Base-by-base conservation (phyloP, 2,329 filamentous ascomycete genomes). In the Hansfordia pulvinata region DNA sequence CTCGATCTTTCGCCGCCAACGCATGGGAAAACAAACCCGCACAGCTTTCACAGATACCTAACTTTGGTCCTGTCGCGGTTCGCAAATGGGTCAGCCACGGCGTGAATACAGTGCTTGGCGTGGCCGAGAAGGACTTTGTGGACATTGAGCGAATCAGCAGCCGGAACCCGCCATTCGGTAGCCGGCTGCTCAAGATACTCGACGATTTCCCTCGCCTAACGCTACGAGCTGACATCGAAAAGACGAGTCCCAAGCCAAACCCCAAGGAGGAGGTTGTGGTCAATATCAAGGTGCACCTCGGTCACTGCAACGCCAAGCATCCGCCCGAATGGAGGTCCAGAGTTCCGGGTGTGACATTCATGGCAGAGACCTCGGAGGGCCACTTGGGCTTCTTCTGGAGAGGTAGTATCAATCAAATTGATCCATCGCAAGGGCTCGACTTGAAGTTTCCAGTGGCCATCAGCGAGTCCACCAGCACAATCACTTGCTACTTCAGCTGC, bases 111-210 rank as follows among this genome's bases (percentile, higher is more conserved):
- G 71, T 96, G 5, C 68, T 77, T 21, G 66, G 70, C n/a, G 57
- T 98, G 9, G 69, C 76, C 10, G 53, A 49, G 6, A 62, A 72
- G 10, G 76, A 88, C 19, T 60, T 76, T 15, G 67, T 74, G 28
- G 66, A 72, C 15, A 82, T 98, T 27, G 88, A 96, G 41, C 66
- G 73, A 25, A 54, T 84, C 14, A 49, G 93, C 24, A 77, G 74
- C 35, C 76, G 78, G 28, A 84, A 93, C 37, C 82, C 85, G 0
- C 84, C 88, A 0, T 93, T 80, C 43, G 90, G 88, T 0, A 64
- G 69, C 23, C 76, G 76, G 21, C 45, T 92, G 21, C 54, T 80
- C 10, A 68, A 72, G 9, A 58, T 61, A 12, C 51, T 90, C 8
- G 66, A 64, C 2, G 60, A 63, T 0, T 96, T 94, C 40, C 90